A percentile compares a stretch with the other conserved stretches of the same genome.
Evolutionary conservation across 495 filamentous ascomycete genomes (phyloP).

Genomic region (Parmelia sp.): DNA sequence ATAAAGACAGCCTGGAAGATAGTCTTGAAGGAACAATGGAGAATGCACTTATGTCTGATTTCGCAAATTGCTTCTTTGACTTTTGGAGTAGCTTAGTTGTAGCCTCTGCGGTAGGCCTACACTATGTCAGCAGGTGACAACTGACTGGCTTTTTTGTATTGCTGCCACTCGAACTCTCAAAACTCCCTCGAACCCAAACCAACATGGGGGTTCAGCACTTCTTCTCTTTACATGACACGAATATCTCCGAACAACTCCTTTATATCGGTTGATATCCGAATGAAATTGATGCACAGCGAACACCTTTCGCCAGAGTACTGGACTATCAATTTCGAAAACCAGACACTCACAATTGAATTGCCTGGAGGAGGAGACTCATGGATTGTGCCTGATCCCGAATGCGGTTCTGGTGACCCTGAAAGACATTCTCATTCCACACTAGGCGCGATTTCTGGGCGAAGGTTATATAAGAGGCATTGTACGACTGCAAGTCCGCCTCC

Average conservation of each 20-base stretch:
- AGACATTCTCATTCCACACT: slow-evolving; percentile 41
- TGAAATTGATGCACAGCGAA: too few species aligned
- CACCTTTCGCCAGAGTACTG: too few species aligned
- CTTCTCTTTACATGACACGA: too few species aligned
- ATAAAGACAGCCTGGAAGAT: not conserved
- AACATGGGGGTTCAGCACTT: too few species aligned
- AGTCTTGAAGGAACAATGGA: slow-evolving; percentile 7
- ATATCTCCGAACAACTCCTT: too few species aligned
- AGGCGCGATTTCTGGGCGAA: slow-evolving; percentile 30
- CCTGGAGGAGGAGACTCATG: slow-evolving; percentile 40
- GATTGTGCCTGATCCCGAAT: slow-evolving; percentile 38
- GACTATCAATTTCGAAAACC: too few species aligned
- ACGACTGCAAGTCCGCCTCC: slow-evolving; percentile 33
- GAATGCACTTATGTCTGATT: slow-evolving; percentile 14
- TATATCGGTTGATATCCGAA: too few species aligned
- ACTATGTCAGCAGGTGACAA: not conserved
- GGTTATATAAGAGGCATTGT: slow-evolving; percentile 7
- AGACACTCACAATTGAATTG: slow-evolving; percentile 25
- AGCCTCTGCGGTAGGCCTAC: not conserved
- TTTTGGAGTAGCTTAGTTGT: not conserved
- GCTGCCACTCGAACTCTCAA: too few species aligned
- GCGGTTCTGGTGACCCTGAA: slow-evolving; percentile 36
- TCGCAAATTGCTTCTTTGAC: not conserved
- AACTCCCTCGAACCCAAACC: too few species aligned
- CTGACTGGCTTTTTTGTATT: too few species aligned